Percentiles rank a stretch among this genome's conserved stretches.
Evolutionary conservation across 805 yeast species (phyloP).

Genomic region (Ascoidea tarda): DNA sequence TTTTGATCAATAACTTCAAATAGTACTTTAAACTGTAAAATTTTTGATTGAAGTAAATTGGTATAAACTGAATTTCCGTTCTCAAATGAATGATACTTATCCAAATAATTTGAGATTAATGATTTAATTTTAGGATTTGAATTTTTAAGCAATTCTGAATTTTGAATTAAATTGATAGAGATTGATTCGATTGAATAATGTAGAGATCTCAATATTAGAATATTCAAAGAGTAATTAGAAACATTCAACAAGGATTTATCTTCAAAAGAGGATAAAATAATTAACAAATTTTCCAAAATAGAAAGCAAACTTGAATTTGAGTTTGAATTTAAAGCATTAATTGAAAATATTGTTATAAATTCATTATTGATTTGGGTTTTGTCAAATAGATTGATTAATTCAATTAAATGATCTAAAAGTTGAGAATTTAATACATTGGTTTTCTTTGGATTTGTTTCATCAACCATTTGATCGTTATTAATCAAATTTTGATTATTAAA

Average conservation of each 20-base stretch:
- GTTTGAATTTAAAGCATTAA: neutral
- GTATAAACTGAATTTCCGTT: neutral
- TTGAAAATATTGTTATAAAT: no score
- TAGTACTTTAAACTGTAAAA: neutral
- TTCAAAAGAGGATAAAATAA: neutral
- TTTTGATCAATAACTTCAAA: neutral
- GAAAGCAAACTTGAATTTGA: neutral
- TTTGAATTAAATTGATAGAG: neutral
- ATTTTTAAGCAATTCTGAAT: neutral
- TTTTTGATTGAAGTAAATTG: neutral
- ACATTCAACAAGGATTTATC: neutral
- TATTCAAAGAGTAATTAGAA: no score
- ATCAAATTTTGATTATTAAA: no score
- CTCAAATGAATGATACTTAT: no score
- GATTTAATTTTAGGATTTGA: neutral
- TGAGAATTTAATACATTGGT: no score
- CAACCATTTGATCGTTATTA: no score
- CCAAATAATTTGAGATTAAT: neutral
- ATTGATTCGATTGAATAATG: no score
- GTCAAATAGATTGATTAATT: no score
- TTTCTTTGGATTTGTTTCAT: no score
- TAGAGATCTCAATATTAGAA: neutral
- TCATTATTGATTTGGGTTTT: neutral
- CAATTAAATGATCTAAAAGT: no score
- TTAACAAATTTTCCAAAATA: neutral